Base-by-base conservation (phyloP, 257 asterid species). In the Plantago major region DNA sequence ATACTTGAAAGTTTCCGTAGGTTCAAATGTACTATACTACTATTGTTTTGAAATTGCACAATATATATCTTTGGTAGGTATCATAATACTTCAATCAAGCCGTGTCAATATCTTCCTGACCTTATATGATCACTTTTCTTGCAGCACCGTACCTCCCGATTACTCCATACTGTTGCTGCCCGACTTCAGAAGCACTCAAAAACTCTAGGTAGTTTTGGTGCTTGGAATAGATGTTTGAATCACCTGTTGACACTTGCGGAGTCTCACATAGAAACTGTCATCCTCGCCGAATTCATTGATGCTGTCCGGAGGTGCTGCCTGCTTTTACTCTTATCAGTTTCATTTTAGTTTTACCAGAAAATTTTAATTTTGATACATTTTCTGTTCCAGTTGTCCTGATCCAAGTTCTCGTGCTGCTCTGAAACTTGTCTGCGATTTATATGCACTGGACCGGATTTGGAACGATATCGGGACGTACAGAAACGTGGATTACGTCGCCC, bases 151-250 rank as follows among this genome's bases (percentile, higher is more conserved):
- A 93, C 99, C 18, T 87, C 99, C 16, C 81, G 97, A 19, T 75
- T 93, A 62, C 97, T 89, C 70, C 99, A 93, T 56, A 93, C 91
- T 66, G 95, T 82, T 30, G 96, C 89, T 17, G 69, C 87, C 58
- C 91, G 99, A 55, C 91, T 93, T 48, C 77, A 78, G 78, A 93
- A 89, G 74, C 99, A 93, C 76, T 77, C 96, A 6, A 93, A 89
- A 78, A 79, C 81, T 50, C 94, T 87, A 16, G 97, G 97, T 53
- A 64, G 88, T 70, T 93, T 93, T 73, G 99, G 99, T 69, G 97
- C 96, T 42, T 93, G 99, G 97, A 93, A 93, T 79, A 85, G 99
- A 82, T 93, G 99, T 64, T 75, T 93, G 58, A 93, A 93, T 78
- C 99, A 93, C 71, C 89, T 93, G 47, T 64, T 89, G 86, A 93